A percentile compares a stretch with the other conserved stretches of the same genome.
Conservation (phyloP, 176 grass and related monocot species). For the Saccharum officinarum region DNA sequence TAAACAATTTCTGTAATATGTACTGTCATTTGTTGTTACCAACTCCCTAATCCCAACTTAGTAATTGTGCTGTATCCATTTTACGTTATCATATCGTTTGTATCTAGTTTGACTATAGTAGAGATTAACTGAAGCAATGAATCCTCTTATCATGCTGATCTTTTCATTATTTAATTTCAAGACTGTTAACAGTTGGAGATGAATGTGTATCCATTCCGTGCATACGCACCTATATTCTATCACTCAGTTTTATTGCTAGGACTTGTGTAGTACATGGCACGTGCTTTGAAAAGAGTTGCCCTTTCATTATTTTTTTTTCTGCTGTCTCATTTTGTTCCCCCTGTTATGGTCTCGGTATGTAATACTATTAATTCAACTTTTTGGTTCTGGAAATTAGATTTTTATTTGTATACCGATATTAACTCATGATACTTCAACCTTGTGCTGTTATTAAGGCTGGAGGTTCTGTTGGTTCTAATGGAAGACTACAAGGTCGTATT, state of each 20-base stretch:
- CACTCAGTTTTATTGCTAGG: neutral
- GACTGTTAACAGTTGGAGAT: neutral
- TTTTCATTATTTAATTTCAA: neutral
- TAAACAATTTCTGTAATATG: neutral
- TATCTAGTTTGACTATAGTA: neutral
- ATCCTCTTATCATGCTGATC: neutral
- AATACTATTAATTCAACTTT: neutral
- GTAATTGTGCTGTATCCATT: neutral
- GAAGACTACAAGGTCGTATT: conserved; percentile 88
- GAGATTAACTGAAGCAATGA: neutral
- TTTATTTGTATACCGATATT: conserved; percentile 9
- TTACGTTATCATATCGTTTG: neutral
- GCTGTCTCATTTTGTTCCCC: neutral
- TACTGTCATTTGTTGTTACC: neutral
- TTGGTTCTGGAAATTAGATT: neutral
- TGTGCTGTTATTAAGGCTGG: conserved; percentile 59
- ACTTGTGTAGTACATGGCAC: neutral
- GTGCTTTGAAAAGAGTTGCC: neutral
- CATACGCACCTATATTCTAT: neutral
- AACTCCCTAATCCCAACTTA: conserved; percentile 2
- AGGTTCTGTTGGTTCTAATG: conserved; percentile 84
- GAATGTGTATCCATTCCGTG: neutral
- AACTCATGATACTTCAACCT: conserved; percentile 2
- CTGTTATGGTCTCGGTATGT: neutral
- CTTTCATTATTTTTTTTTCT: neutral